These are phyloP conservation scores for Trypanosoma avium DNA, from an alignment of 208 protist genomes.

Conservation along the genomic window DNA sequence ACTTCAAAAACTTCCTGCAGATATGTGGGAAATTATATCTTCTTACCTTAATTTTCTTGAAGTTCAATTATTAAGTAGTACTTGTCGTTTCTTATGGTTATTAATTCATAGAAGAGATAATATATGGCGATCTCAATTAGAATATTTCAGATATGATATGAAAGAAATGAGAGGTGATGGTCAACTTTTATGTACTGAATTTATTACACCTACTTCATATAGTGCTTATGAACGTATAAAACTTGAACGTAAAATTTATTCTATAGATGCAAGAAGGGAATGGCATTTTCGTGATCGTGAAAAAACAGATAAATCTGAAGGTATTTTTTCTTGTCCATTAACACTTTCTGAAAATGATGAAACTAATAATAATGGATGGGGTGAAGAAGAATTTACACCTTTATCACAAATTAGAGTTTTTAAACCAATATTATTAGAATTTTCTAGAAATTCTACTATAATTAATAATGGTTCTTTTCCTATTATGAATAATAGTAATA, in stretches of 20 bases:
- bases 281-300: constrained; percentile 67
- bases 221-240: constrained; percentile 63
- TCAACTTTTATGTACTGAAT: constrained; percentile 48
- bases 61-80: constrained; percentile 35
- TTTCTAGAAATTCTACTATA: neutral
- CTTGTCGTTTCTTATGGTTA: constrained; percentile 48
- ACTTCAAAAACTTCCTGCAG: constrained; percentile 5
- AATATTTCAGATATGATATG: constrained; percentile 61
- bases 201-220: constrained; percentile 27
- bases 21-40: constrained; percentile 26
- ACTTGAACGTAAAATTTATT: constrained; percentile 62
- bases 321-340: constrained; percentile 24
- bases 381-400: constrained; percentile 3
- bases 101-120: constrained; percentile 46
- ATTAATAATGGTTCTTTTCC: neutral
- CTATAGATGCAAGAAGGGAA: constrained; percentile 62
- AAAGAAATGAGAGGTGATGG: constrained; percentile 42
- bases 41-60: constrained; percentile 27
- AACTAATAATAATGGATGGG: neutral
- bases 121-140: constrained; percentile 69
- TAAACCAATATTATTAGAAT: constrained; percentile 2
- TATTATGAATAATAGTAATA: neutral
- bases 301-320: neutral
- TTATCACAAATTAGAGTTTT: constrained; percentile 21
- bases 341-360: neutral